phyloP scores from a whole-genome alignment of 2,329 filamentous ascomycete genomes.

The Mycogone perniciosa region DNA sequence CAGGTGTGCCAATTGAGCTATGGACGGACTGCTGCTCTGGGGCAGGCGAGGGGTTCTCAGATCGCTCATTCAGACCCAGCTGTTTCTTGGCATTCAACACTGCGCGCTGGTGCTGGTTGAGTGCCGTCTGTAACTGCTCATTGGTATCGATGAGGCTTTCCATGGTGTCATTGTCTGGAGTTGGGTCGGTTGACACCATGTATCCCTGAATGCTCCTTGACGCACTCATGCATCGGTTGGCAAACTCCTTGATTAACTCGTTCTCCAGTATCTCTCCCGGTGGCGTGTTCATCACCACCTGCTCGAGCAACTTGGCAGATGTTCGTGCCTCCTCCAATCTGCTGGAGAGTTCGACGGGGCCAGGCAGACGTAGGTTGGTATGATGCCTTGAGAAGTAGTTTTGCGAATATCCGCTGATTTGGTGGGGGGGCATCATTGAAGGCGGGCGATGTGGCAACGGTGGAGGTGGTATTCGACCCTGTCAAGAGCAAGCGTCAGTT shows the following conservation, averaged over 20 bases:
- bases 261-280: constrained; percentile 68
- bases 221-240: constrained; percentile 75
- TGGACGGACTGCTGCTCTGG: constrained; percentile 21
- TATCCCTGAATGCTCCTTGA: constrained; percentile 78
- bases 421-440: constrained; percentile 8
- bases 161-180: constrained; percentile 90
- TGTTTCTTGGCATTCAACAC: constrained; percentile 58
- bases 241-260: constrained; percentile 90
- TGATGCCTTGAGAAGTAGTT: constrained; percentile 54
- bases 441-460: constrained; percentile 14
- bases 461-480: constrained; percentile 21
- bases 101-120: constrained; percentile 79
- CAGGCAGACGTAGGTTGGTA: constrained; percentile 49
- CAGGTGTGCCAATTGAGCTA: constrained; percentile 24
- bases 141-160: constrained; percentile 90
- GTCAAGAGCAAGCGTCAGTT: constrained; percentile 12
- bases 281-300: constrained; percentile 82
- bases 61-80: constrained; percentile 33
- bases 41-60: constrained; percentile 23
- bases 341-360: constrained; percentile 69
- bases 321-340: constrained; percentile 86
- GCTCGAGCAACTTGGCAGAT: constrained; percentile 84
- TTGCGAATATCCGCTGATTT: constrained; percentile 36
- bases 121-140: constrained; percentile 76
- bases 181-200: constrained; percentile 71